Evolutionary conservation across 2,329 filamentous ascomycete genomes (phyloP).

Genomic region (Aspergillus uvarum): DNA sequence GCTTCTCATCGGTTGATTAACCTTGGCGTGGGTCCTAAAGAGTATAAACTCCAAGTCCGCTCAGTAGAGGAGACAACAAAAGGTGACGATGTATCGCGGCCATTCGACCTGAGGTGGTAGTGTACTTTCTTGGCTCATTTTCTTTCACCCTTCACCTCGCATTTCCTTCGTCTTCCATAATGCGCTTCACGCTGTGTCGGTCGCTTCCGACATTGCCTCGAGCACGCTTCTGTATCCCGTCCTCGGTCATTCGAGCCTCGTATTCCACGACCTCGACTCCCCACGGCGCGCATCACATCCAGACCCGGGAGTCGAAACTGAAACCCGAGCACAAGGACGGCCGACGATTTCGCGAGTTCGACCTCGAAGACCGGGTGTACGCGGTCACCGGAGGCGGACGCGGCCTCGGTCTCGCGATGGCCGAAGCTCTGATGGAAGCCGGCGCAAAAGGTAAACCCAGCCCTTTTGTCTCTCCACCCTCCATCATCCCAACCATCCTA

Average conservation of each 20-base stretch:
- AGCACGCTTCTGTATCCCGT: conserved; percentile 15
- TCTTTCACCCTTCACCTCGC: background rate
- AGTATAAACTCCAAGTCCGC: conserved; percentile 25
- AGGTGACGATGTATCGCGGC: background rate
- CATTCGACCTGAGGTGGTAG: background rate
- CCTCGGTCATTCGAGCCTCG: conserved; percentile 7
- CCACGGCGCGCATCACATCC: conserved; percentile 31
- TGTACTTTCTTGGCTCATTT: background rate
- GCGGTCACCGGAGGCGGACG: conserved; percentile 46
- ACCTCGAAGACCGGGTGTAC: conserved; percentile 43
- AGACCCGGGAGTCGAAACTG: conserved; percentile 29
- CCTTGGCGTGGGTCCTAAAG: conserved; percentile 1
- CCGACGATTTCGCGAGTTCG: conserved; percentile 45
- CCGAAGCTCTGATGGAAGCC: conserved; percentile 49
- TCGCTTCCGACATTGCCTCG: conserved; percentile 11
- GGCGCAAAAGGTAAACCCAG: conserved; percentile 44
- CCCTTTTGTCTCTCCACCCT: no score
- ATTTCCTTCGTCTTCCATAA: conserved; percentile 9
- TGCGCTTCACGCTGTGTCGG: conserved; percentile 20
- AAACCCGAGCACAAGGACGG: conserved; percentile 23
- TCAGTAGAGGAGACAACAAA: background rate
- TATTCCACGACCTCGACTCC: conserved; percentile 24
- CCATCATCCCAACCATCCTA: background rate
- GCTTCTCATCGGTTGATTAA: conserved; percentile 19
- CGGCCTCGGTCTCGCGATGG: conserved; percentile 47